Conservation (phyloP, 257 asterid genomes). For the Solanum arcanum region DNA sequence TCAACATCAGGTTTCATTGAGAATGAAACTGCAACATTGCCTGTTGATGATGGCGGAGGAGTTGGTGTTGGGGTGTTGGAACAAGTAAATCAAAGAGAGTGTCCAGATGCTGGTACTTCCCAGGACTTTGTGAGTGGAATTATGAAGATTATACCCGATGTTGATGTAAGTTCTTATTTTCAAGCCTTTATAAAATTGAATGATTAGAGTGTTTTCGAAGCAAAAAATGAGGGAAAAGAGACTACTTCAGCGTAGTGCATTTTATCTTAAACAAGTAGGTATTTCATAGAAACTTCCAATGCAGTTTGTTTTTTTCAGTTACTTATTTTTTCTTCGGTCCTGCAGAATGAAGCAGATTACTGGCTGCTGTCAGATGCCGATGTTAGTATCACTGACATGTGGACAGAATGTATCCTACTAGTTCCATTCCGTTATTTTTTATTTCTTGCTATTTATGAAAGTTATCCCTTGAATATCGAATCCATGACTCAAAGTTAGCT, state of each 20-base stretch:
- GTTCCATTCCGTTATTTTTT: neutral
- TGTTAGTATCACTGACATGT: conserved; percentile 61
- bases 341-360: conserved; percentile 71
- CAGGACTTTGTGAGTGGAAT: conserved; percentile 67
- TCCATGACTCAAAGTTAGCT: conserved; percentile 20
- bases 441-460: neutral
- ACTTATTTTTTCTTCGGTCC: neutral
- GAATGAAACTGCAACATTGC: conserved; percentile 22
- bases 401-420: conserved; percentile 62
- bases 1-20: conserved; percentile 40
- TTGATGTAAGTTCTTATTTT: conserved; percentile 54
- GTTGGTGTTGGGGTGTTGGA: conserved; percentile 25
- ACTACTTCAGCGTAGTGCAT: neutral
- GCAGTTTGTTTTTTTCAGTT: neutral
- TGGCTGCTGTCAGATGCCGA: conserved; percentile 54
- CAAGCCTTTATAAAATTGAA: neutral
- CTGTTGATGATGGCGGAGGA: conserved; percentile 31
- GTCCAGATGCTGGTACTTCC: conserved; percentile 47
- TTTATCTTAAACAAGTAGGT: neutral
- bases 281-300: neutral
- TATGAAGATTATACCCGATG: conserved; percentile 75
- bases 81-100: conserved; percentile 39
- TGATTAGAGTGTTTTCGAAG: neutral
- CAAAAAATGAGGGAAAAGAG: neutral
- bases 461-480: neutral